Percentiles rank a stretch among this genome's conserved stretches.
phyloP scores from a whole-genome alignment of 768 basidiomycete genomes.

The Strobilomyces dryophilus region DNA sequence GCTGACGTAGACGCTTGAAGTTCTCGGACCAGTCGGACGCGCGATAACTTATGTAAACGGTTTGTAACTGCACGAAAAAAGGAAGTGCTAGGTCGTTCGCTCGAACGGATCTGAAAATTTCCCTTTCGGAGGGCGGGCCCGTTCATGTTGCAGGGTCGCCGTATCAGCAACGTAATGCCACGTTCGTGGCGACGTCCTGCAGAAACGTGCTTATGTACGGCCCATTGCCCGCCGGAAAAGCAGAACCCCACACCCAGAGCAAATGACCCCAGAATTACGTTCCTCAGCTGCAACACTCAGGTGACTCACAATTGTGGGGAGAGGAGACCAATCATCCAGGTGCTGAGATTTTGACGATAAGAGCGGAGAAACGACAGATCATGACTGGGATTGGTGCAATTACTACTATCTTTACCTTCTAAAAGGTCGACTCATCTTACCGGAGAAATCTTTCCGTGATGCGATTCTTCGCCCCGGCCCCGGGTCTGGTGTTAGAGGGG shows the following conservation, averaged over 20 bases:
- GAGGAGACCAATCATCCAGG: slow-evolving; percentile 4
- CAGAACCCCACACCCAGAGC: neutral
- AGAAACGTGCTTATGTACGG: neutral
- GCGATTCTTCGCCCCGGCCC: slow-evolving; percentile 18
- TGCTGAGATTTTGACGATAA: slow-evolving; percentile 8
- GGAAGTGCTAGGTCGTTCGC: slow-evolving; percentile 2
- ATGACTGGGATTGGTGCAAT: slow-evolving; percentile 1
- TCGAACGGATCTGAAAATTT: neutral
- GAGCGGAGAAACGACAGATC: slow-evolving; percentile 9
- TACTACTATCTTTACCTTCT: slow-evolving; percentile 10
- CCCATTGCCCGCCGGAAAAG: neutral
- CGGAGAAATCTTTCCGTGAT: slow-evolving; percentile 8
- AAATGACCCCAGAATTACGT: neutral
- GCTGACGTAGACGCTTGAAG: neutral
- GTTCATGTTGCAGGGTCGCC: slow-evolving; percentile 13
- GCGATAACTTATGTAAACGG: no score
- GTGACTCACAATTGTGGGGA: slow-evolving; percentile 3
- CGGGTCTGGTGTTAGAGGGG: slow-evolving; percentile 10
- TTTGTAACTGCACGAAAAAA: slow-evolving; percentile 11
- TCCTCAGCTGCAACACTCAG: slow-evolving; percentile 1
- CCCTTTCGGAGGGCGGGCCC: slow-evolving; percentile 2
- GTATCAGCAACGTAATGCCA: slow-evolving; percentile 15
- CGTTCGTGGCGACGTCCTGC: slow-evolving; percentile 2
- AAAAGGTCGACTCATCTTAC: slow-evolving; percentile 1
- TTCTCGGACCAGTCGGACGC: neutral